Base-by-base conservation (phyloP, 2,329 filamentous ascomycete genomes). In the Fusarium abutilonis region DNA sequence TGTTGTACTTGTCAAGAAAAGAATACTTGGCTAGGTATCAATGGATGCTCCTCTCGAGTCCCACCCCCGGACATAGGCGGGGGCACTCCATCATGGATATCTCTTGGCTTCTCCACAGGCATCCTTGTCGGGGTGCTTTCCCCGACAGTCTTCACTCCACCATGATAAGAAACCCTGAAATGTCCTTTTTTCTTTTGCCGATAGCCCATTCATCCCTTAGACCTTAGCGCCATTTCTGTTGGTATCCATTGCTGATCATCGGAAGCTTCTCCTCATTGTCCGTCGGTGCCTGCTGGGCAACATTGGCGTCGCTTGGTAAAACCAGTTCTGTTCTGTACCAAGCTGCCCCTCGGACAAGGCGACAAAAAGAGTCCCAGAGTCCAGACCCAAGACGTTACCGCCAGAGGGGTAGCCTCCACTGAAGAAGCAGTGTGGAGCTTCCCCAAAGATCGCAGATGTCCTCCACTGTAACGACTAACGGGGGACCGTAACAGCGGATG, bases 381-480 rank as follows among this genome's bases (percentile, higher is more conserved):
- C 54, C 60, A 23, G 21, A 34, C 34, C 50, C 32, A 31, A 47
- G 55, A 56, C 19, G 47, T 42, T 41, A 35, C 46, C 56, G 14
- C 34, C 47, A 39, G 60, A 50, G 34, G 60, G 56, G 61, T 40
- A 51, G 14, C 58, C 57, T 65, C 62, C 62, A 65, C 62, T 66
- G 57, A 63, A 65, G 43, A 65, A 66, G 62, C 62, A 63, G 45
- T 63, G 62, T 65, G 62, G 62, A 63, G 48, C 39, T 53, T 41
- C 53, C 36, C 52, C 54, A 52, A 52, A 52, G 38, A 32, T 23
- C 51, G 47, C 53, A 49, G 41, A 26, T 55, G 65, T 46, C 31
- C 31, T 34, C 31, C 31, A 34, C 31, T 34, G 31, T 11, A 31
- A 9, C 9, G 13, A 31, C 29, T 31, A 13, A 34, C 31, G 13